A percentile compares a stretch with the other conserved stretches of the same genome.
phyloP scores from a whole-genome alignment of 108 stramenopile species.

The Nitzschia sp. region DNA sequence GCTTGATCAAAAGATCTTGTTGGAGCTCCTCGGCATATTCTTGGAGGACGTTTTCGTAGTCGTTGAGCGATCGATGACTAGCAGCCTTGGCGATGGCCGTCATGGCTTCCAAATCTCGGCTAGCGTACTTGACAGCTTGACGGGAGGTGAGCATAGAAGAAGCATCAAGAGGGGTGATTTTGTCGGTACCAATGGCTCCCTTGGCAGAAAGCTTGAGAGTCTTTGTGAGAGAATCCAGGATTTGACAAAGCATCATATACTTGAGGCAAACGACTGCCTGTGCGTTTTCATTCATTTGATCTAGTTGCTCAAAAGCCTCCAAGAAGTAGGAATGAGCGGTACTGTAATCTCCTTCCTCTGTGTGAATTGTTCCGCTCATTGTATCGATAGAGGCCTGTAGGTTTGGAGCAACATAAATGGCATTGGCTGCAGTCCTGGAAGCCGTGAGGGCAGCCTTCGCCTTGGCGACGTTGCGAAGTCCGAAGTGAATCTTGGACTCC shows the following conservation, averaged over 20 bases:
- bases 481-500: slow-evolving; percentile 94
- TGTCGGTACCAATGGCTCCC: slow-evolving; percentile 60
- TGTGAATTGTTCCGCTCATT: slow-evolving; percentile 96
- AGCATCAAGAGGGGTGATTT: slow-evolving; percentile 63
- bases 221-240: slow-evolving; percentile 82
- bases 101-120: slow-evolving; percentile 94
- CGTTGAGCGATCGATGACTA: slow-evolving; percentile 82
- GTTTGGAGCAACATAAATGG: slow-evolving; percentile 86
- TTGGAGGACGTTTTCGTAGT: slow-evolving; percentile 79
- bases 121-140: slow-evolving; percentile 95
- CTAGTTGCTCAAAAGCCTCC: slow-evolving; percentile 97
- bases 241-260: slow-evolving; percentile 98
- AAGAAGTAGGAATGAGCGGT: slow-evolving; percentile 99
- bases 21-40: slow-evolving; percentile 72
- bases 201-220: slow-evolving; percentile 69
- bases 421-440: slow-evolving; percentile 92
- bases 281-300: slow-evolving; percentile 77
- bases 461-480: slow-evolving; percentile 94
- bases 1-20: slow-evolving; percentile 90
- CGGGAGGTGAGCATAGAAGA: slow-evolving; percentile 80
- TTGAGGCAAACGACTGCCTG: slow-evolving; percentile 81
- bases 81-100: slow-evolving; percentile 90
- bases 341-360: slow-evolving; percentile 97
- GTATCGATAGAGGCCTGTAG: slow-evolving; percentile 95
- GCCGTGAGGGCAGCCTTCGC: slow-evolving; percentile 98